These are phyloP conservation scores for Microglena sp. DNA, from an alignment of 139 green algal species.

Conservation along the genomic window DNA sequence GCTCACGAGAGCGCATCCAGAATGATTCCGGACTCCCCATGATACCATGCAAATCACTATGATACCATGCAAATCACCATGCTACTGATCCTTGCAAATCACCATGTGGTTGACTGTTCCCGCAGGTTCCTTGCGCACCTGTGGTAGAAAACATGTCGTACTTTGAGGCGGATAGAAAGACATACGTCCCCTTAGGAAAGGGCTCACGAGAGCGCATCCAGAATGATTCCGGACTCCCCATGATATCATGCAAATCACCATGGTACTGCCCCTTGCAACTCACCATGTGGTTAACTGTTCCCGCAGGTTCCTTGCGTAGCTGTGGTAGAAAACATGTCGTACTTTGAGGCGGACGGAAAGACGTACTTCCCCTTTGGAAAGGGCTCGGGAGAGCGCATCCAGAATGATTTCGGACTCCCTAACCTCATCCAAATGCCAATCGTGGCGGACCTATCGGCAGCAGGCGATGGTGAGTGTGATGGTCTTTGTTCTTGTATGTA, in stretches of 20 bases:
- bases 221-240: no score
- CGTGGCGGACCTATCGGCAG: constrained; percentile 71
- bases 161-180: constrained; percentile 31
- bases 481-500: background rate
- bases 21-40: no score
- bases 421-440: constrained; percentile 93
- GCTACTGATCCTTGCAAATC: no score
- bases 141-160: no score
- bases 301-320: constrained; percentile 87
- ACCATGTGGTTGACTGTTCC: no score
- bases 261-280: no score
- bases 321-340: constrained; percentile 99
- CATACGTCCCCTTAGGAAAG: background rate
- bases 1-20: no score
- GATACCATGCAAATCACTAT: no score
- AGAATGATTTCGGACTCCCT: constrained; percentile 84
- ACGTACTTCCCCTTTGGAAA: constrained; percentile 80
- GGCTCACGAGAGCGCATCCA: no score
- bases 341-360: constrained; percentile 87
- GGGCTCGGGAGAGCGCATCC: constrained; percentile 63
- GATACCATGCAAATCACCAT: no score
- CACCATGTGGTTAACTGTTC: no score
- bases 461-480: constrained; percentile 66
- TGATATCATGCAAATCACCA: no score
- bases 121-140: constrained; percentile 82